Base-by-base conservation (phyloP, 805 yeast species). In the Metschnikowia chrysomelidarum region DNA sequence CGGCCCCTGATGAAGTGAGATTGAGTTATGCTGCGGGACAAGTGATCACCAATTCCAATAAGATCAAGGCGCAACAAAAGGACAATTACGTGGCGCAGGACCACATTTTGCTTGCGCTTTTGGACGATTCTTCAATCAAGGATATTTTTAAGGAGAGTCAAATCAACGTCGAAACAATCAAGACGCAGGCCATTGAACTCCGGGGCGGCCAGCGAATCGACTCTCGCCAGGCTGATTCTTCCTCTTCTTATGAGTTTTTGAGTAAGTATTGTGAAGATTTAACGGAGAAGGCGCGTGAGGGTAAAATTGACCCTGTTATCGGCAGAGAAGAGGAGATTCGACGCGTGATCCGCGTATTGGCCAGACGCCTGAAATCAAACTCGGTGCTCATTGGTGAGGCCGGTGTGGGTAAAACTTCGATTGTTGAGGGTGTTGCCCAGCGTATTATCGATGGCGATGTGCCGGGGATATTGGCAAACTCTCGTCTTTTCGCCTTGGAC, bases 311-410 rank as follows among this genome's bases (percentile, higher is more conserved):
- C 62, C 98, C 98, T 3, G 98, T 93, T 27, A 93, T 93, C 57
- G 98, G 98, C 38, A 84, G 98, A 68, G 98, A 93, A 61, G 98
- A 93, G 63, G 98, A 93, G 67, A 93, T 93, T 49, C 78, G 98
- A 66, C 76, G 97, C 48, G 87, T 96, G 20, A 91, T 93, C 41
- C 77, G 98, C 43, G 96, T 93, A 3, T 72, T 93, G 42, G 89
- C 98, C n/a, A 82, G 98, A 68, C 80, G 98, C 67, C 86, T 95
- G 26, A 93, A 93, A 65, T 89, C 97, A 5, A 93, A 93, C 58
- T 96, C 98, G 11, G 93, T 95, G 52, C 67, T 93, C 41, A 88
- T 93, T 53, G 98, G 98, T 73, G 98, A 93, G 55, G 96, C 98
- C 26, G 98, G 98, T 78, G 97, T 93, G 35, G 98, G 98, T 73